Percentiles rank a stretch among this genome's conserved stretches.
Evolutionary conservation across 2,329 filamentous ascomycete species (phyloP).

Genomic region (Tolypocladium pustulatum): DNA sequence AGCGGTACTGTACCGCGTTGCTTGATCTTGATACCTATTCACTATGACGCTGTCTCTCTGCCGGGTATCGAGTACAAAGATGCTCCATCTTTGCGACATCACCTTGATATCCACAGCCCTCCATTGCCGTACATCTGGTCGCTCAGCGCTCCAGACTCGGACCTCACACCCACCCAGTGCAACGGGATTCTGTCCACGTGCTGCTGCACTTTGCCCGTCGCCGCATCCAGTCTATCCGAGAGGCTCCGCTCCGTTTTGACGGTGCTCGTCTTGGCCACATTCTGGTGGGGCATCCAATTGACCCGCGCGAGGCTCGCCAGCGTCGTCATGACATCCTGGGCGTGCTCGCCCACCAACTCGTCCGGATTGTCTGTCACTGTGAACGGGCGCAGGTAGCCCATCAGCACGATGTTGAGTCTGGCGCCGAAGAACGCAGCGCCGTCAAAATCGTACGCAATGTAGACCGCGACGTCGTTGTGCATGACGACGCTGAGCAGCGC

Average conservation of each 20-base stretch:
- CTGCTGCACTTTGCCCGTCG: constrained; percentile 39
- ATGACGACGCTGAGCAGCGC: constrained; percentile 33
- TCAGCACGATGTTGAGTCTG: constrained; percentile 42
- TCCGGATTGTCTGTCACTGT: constrained; percentile 10
- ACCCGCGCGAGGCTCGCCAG: constrained; percentile 35
- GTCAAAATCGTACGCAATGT: constrained; percentile 43
- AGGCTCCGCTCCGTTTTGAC: constrained; percentile 30
- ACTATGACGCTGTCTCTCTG: too few species aligned
- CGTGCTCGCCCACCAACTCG: constrained; percentile 18
- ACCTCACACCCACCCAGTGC: constrained; percentile 48
- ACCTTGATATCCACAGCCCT: constrained; percentile 33
- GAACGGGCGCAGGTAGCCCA: constrained; percentile 44
- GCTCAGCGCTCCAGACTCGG: constrained; percentile 30
- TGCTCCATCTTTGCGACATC: background rate
- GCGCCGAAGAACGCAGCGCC: constrained; percentile 27
- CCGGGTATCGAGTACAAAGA: too few species aligned
- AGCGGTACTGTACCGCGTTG: too few species aligned
- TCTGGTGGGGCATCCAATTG: constrained; percentile 32
- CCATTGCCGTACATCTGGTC: constrained; percentile 40
- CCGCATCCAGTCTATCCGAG: constrained; percentile 34
- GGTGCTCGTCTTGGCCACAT: constrained; percentile 24
- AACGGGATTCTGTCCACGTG: constrained; percentile 48
- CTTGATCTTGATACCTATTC: too few species aligned
- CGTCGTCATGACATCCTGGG: constrained; percentile 29
- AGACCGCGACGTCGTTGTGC: constrained; percentile 39